These are phyloP conservation scores for Xylaria sp. DNA, from an alignment of 2,329 filamentous ascomycete genomes.

Conservation along the genomic window DNA sequence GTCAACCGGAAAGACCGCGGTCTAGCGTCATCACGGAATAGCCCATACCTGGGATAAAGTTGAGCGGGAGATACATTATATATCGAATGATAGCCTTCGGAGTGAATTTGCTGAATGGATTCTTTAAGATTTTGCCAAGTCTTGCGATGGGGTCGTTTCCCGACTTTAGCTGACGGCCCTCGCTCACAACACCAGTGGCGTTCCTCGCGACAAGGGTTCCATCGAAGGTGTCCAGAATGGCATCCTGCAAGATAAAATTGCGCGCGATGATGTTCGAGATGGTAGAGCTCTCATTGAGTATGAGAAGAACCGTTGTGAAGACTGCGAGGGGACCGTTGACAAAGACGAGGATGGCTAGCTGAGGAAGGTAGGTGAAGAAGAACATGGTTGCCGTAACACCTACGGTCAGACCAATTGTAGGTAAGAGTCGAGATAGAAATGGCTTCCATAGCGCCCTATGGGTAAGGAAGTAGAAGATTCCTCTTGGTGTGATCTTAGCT, in stretches of 20 bases:
- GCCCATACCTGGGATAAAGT: constrained; percentile 79
- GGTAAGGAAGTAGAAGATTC: constrained; percentile 68
- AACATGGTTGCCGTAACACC: constrained; percentile 86
- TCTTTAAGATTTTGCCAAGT: constrained; percentile 68
- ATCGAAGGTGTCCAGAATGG: constrained; percentile 90
- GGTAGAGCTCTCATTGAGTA: constrained; percentile 71
- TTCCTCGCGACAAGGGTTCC: constrained; percentile 69
- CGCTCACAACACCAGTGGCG: constrained; percentile 71
- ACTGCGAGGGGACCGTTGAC: constrained; percentile 86
- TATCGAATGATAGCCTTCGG: constrained; percentile 77
- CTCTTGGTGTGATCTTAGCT: constrained; percentile 50
- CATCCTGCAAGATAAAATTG: constrained; percentile 82
- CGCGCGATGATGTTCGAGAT: constrained; percentile 69
- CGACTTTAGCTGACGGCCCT: constrained; percentile 77
- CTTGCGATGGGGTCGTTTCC: constrained; percentile 67
- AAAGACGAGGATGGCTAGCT: constrained; percentile 83
- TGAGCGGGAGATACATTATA: constrained; percentile 87
- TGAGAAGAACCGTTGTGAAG: constrained; percentile 76
- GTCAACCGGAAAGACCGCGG: constrained; percentile 6
- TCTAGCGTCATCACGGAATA: constrained; percentile 1
- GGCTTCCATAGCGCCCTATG: constrained; percentile 70
- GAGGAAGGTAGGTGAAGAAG: constrained; percentile 84
- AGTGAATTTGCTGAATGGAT: constrained; percentile 66
- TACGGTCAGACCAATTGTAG: constrained; percentile 75
- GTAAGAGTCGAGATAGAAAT: constrained; percentile 64